phyloP scores from a whole-genome alignment of 2,329 filamentous ascomycete genomes.

The Phaeomoniella chlamydospora region DNA sequence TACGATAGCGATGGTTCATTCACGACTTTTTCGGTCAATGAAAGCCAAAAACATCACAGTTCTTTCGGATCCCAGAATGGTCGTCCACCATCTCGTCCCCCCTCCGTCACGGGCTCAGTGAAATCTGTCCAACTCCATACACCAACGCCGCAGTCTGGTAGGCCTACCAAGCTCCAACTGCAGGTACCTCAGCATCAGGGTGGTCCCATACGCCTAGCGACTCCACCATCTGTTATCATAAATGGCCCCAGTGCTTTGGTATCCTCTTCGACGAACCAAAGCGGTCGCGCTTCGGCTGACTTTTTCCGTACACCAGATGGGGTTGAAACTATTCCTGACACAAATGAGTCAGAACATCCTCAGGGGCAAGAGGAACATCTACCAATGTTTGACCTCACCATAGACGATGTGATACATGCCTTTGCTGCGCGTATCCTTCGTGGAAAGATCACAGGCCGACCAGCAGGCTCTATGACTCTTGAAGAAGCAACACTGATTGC shows the following conservation, averaged over 20 bases:
- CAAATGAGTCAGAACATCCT: constrained; percentile 7
- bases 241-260: constrained; percentile 17
- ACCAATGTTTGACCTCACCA: constrained; percentile 8
- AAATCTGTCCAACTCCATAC: constrained; percentile 1
- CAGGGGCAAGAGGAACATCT: constrained; percentile 4
- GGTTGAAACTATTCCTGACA: constrained; percentile 4
- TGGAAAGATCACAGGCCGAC: constrained; percentile 15
- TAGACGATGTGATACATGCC: constrained; percentile 17
- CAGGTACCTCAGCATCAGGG: constrained; percentile 26
- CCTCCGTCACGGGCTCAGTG: constrained; percentile 2
- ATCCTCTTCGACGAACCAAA: constrained; percentile 11
- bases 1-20: constrained; percentile 54
- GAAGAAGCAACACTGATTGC: constrained; percentile 19
- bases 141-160: constrained; percentile 1
- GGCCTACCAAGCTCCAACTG: constrained; percentile 24
- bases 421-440: constrained; percentile 18
- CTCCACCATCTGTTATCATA: constrained; percentile 22
- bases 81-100: constrained; percentile 2
- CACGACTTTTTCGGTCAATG: constrained; percentile 42
- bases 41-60: not conserved
- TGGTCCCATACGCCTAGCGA: constrained; percentile 25
- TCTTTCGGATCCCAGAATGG: not conserved
- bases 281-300: constrained; percentile 6
- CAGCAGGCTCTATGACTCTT: constrained; percentile 10
- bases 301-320: constrained; percentile 7